A percentile compares a stretch with the other conserved stretches of the same genome.
These are phyloP conservation scores for Agaricus subrufescens DNA, from an alignment of 768 basidiomycete genomes.

Conservation along the genomic window DNA sequence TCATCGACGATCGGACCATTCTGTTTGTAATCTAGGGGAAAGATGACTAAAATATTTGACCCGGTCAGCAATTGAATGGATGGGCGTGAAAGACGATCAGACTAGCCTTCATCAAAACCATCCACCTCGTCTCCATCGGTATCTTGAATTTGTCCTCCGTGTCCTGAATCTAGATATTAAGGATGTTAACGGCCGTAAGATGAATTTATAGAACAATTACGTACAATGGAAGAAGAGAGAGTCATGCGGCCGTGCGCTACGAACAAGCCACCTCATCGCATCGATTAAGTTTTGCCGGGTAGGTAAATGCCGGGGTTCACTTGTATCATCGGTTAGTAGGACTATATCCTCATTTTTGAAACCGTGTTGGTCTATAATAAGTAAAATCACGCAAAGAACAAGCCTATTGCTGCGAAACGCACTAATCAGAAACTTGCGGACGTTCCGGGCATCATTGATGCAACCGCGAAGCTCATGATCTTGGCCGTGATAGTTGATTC, in stretches of 20 bases:
- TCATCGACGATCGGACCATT: conserved; percentile 75
- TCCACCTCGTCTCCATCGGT: conserved; percentile 72
- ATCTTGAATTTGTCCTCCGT: conserved; percentile 90
- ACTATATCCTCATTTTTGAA: conserved; percentile 63
- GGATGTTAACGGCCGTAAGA: not conserved
- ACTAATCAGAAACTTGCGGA: conserved; percentile 66
- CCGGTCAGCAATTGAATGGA: not conserved
- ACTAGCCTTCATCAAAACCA: conserved; percentile 71
- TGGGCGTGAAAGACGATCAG: not conserved
- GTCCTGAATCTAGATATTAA: conserved; percentile 68
- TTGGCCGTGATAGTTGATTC: conserved; percentile 74
- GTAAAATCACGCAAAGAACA: not conserved
- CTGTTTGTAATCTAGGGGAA: conserved; percentile 79
- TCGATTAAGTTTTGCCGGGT: conserved; percentile 44
- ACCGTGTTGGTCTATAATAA: conserved; percentile 30
- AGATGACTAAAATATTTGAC: conserved; percentile 54
- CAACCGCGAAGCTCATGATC: conserved; percentile 65
- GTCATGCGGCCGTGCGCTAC: conserved; percentile 62
- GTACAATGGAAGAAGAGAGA: conserved; percentile 75
- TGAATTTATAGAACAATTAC: conserved; percentile 12
- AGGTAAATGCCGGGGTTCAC: conserved; percentile 36
- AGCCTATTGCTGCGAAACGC: conserved; percentile 13
- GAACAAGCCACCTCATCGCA: conserved; percentile 59
- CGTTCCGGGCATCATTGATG: conserved; percentile 74
- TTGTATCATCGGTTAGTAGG: conserved; percentile 59